Base-by-base conservation (phyloP, 768 basidiomycete genomes). In the Rhodotorula paludigena region DNA sequence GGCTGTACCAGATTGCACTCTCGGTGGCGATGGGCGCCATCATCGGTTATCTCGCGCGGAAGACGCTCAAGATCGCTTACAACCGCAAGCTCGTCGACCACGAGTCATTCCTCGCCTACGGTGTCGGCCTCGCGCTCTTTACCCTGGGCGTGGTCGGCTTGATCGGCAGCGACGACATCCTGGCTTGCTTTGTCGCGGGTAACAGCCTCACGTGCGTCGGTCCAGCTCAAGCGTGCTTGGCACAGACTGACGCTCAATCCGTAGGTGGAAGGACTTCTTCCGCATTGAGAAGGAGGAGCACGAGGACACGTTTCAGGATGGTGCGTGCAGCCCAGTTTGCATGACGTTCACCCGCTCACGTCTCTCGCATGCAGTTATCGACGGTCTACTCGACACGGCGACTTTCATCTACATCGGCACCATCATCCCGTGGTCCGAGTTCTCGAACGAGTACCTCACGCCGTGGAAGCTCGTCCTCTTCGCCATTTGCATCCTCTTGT, bases 141-240 rank as follows among this genome's bases (percentile, higher is more conserved):
- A 64, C 64, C 1, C 57, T 75, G n/a, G 75, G 68, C 5, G 68
- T 78, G 33, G 78, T 79, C 30, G 80, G 80, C 20, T 72, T 80
- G 0, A 60, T 81, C 16, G 81, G 81, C 1, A 77, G 77, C 30
- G 80, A 81, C 71, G 81, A 81, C 64, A 75, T 81, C 20, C 73
- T 81, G 10, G 69, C 67, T 38, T 78, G 78, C 64, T 80, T 80
- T 62, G 71, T 80, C 23, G 80, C 64, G 6, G 67, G 60, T 11
- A 65, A 64, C 57, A 54, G 57, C 5, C 53, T 72, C 3, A 72
- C 71, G 1, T n/a, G n/a, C n/a, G n/a, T n/a, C n/a, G n/a, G n/a
- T n/a, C n/a, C n/a, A n/a, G n/a, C n/a, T n/a, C n/a, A n/a, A n/a
- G n/a, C n/a, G n/a, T n/a, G n/a, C n/a, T n/a, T n/a, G n/a, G n/a